phyloP scores from a whole-genome alignment of 2,329 filamentous ascomycete genomes.

The Lecanosticta acicola region DNA sequence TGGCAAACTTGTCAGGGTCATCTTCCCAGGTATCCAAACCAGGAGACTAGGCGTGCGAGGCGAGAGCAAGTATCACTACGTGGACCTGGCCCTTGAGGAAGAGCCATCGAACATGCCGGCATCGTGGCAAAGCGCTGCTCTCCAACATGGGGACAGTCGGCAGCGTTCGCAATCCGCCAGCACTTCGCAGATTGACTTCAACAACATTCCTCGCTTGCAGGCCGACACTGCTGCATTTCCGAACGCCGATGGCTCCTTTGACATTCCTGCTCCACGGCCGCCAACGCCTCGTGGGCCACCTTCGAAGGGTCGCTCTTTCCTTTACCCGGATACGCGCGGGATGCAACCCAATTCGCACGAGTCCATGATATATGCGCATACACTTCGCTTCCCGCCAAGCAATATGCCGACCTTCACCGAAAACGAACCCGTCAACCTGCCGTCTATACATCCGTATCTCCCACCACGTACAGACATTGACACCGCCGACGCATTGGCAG shows the following conservation, averaged over 20 bases:
- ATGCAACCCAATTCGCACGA: conserved; percentile 38
- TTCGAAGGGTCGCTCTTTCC: conserved; percentile 43
- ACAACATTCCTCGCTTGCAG: conserved; percentile 41
- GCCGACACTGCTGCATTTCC: conserved; percentile 47
- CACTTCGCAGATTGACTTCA: conserved; percentile 32
- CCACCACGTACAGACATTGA: conserved; percentile 78
- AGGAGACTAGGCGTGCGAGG: conserved; percentile 85
- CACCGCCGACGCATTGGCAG: conserved; percentile 75
- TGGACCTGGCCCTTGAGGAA: conserved; percentile 48
- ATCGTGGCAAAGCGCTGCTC: conserved; percentile 17
- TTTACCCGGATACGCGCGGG: conserved; percentile 41
- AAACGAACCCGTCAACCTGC: conserved; percentile 69
- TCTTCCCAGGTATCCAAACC: conserved; percentile 93
- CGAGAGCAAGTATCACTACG: conserved; percentile 97
- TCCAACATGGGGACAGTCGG: conserved; percentile 18
- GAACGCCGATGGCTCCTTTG: conserved; percentile 28
- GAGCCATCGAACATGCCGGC: conserved; percentile 32
- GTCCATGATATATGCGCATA: conserved; percentile 54
- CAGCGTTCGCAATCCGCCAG: conserved; percentile 29
- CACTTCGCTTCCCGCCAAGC: conserved; percentile 57
- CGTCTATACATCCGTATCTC: conserved; percentile 76
- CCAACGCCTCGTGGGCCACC: conserved; percentile 33
- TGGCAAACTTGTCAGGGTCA: conserved; percentile 90
- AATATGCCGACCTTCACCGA: conserved; percentile 54
- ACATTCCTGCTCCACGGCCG: conserved; percentile 25